Percentiles rank a stretch among this genome's conserved stretches.
Evolutionary conservation across 2,329 filamentous ascomycete species (phyloP).

Genomic region (Claviceps purpurea): DNA sequence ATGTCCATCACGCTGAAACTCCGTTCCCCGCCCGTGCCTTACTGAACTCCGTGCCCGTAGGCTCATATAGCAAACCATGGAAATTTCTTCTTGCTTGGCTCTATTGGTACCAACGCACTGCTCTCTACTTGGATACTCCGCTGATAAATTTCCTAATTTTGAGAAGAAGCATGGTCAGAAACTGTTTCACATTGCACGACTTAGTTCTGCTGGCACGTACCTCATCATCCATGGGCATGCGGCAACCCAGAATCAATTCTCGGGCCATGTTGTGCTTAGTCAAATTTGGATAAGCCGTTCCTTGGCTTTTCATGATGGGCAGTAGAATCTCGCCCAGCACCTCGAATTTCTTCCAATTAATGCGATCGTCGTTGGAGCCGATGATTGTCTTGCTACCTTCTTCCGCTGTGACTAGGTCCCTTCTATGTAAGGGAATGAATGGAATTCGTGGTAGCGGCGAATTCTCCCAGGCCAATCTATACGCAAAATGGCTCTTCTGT

Average conservation of each 20-base stretch:
- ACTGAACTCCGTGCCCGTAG: conserved; percentile 15
- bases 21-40: conserved; percentile 4
- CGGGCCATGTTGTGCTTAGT: conserved; percentile 55
- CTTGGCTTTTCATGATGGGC: conserved; percentile 84
- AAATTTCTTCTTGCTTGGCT: conserved; percentile 50
- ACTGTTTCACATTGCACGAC: background rate
- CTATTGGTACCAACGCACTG: conserved; percentile 27
- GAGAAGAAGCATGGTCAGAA: background rate
- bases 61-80: conserved; percentile 46
- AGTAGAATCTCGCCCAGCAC: conserved; percentile 86
- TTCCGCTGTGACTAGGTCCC: conserved; percentile 83
- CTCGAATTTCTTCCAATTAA: conserved; percentile 99
- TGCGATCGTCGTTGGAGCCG: conserved; percentile 54
- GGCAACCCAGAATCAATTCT: conserved; percentile 67
- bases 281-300: conserved; percentile 64
- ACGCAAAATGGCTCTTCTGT: conserved; percentile 84
- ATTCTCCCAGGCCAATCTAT: conserved; percentile 96
- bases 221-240: conserved; percentile 76
- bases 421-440: conserved; percentile 77
- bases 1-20: conserved; percentile 2
- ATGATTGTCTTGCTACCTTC: conserved; percentile 87
- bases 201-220: conserved; percentile 36
- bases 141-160: conserved; percentile 47
- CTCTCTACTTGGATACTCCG: conserved; percentile 47
- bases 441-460: conserved; percentile 81